These are phyloP conservation scores for Trifolium fragiferum DNA, from an alignment of 306 rosid genomes.

Conservation along the genomic window DNA sequence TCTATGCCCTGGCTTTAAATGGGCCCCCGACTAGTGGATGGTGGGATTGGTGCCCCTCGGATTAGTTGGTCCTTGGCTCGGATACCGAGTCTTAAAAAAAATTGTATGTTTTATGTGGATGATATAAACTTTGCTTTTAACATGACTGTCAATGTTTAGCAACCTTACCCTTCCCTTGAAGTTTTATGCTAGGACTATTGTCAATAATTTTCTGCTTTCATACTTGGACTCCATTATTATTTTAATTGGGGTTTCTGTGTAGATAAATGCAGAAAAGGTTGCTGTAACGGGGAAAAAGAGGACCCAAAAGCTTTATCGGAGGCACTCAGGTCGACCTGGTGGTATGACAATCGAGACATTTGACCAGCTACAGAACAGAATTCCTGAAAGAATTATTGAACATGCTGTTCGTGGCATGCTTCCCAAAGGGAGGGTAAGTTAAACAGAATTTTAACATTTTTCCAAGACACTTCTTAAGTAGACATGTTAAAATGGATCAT, in stretches of 20 bases:
- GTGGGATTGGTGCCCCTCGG: too few relatives aligned
- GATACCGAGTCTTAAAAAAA: too few relatives aligned
- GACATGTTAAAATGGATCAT: slow-evolving; percentile 1
- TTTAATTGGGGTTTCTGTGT: slow-evolving; percentile 37
- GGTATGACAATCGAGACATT: slow-evolving; percentile 96
- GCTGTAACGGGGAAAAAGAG: slow-evolving; percentile 95
- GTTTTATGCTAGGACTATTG: slow-evolving; percentile 23
- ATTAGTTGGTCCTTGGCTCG: too few relatives aligned
- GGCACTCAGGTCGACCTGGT: slow-evolving; percentile 99
- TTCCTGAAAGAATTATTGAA: slow-evolving; percentile 93
- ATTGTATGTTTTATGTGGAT: too few relatives aligned
- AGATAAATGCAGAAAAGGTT: slow-evolving; percentile 96
- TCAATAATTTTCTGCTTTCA: background rate
- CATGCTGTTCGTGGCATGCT: slow-evolving; percentile 99
- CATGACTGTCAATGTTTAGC: slow-evolving; percentile 26
- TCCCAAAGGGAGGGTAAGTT: slow-evolving; percentile 97
- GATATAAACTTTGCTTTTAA: slow-evolving; percentile 14
- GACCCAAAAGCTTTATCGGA: slow-evolving; percentile 89
- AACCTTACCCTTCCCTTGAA: slow-evolving; percentile 6
- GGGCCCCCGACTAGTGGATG: too few relatives aligned
- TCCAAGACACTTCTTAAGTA: slow-evolving; percentile 23
- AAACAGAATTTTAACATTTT: slow-evolving; percentile 10
- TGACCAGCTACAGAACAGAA: slow-evolving; percentile 88
- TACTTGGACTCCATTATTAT: background rate
- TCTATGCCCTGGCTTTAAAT: too few relatives aligned